A percentile compares a stretch with the other conserved stretches of the same genome.
phyloP scores from a whole-genome alignment of 331 rosid genomes.

The Telfairia occidentalis region DNA sequence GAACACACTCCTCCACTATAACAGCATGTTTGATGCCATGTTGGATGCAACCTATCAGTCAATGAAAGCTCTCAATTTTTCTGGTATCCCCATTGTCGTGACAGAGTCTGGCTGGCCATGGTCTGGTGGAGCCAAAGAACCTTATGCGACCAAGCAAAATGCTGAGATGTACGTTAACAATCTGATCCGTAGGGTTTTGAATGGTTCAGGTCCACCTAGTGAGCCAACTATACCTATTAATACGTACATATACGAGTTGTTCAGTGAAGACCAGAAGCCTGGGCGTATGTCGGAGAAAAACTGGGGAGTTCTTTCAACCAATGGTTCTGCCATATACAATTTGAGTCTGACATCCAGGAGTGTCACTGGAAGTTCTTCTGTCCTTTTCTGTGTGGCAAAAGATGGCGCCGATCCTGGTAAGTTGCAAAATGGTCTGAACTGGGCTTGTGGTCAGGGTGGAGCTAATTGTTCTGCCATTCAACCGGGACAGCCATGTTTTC shows the following conservation, averaged over 20 bases:
- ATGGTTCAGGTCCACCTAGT: conserved; percentile 80
- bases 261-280: conserved; percentile 80
- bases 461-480: conserved; percentile 74
- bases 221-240: conserved; percentile 52
- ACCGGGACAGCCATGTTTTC: conserved; percentile 49
- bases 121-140: conserved; percentile 64
- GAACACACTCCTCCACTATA: conserved; percentile 64
- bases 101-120: conserved; percentile 88
- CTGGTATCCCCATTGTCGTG: conserved; percentile 54
- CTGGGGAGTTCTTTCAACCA: conserved; percentile 54
- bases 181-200: conserved; percentile 52
- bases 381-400: conserved; percentile 60
- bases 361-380: conserved; percentile 43
- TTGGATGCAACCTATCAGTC: conserved; percentile 81
- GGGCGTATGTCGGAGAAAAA: conserved; percentile 56
- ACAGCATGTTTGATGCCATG: conserved; percentile 89
- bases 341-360: conserved; percentile 32
- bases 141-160: conserved; percentile 55
- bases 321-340: conserved; percentile 55
- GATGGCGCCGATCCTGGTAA: conserved; percentile 52
- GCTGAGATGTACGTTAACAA: conserved; percentile 56
- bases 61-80: conserved; percentile 50
- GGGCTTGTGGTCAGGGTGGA: conserved; percentile 91
- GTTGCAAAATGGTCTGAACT: conserved; percentile 57
- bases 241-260: conserved; percentile 70